These are phyloP conservation scores for Chlorella variabilis DNA, from an alignment of 163 green algal genomes.

Conservation along the genomic window DNA sequence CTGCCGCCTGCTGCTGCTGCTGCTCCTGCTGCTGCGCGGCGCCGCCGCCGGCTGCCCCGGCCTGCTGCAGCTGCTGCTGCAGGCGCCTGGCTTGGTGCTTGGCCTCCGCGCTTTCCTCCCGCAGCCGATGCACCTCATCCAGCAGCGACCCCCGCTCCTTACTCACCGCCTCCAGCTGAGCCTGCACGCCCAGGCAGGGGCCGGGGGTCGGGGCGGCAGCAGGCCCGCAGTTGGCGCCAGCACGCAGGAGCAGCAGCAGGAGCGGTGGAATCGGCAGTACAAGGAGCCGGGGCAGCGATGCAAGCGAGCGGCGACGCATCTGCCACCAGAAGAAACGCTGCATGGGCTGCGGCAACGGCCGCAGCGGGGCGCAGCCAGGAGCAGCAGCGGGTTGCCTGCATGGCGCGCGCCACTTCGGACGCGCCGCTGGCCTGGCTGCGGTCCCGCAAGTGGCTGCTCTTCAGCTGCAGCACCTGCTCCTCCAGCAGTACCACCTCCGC, in stretches of 20 bases:
- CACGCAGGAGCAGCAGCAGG: too few relatives aligned
- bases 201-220: too few relatives aligned
- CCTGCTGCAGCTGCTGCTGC: background rate
- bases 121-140: constrained; percentile 27
- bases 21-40: background rate
- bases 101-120: constrained; percentile 25
- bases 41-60: background rate
- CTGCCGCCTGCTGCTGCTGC: background rate
- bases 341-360: too few relatives aligned
- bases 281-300: too few relatives aligned
- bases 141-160: constrained; percentile 33
- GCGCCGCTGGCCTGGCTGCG: constrained; percentile 24
- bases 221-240: too few relatives aligned
- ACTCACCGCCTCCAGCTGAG: constrained; percentile 32
- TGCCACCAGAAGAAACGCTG: too few relatives aligned
- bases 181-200: too few relatives aligned
- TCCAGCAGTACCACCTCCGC: constrained; percentile 80
- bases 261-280: too few relatives aligned
- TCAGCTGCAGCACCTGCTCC: constrained; percentile 62
- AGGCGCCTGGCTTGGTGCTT: constrained; percentile 1
- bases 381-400: too few relatives aligned
- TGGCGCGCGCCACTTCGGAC: constrained; percentile 20
- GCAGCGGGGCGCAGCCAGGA: too few relatives aligned
- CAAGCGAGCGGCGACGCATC: too few relatives aligned
- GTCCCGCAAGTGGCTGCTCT: constrained; percentile 21